A percentile compares a stretch with the other conserved stretches of the same genome.
Conservation (phyloP, 805 yeast species). For the Teunomyces funiuensis region DNA sequence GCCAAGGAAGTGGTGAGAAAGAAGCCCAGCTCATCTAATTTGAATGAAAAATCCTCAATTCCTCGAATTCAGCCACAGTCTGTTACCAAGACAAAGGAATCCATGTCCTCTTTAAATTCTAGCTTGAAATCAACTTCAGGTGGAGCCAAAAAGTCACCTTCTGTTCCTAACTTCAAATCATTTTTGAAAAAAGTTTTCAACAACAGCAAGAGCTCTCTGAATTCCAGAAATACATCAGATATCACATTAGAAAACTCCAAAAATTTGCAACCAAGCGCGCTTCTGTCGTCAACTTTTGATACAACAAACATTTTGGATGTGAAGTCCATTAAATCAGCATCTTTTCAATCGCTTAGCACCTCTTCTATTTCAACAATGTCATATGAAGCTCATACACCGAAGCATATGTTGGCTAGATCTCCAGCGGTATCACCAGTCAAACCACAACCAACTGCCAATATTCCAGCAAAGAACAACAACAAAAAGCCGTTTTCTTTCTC, state of each 20-base stretch:
- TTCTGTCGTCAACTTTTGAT: background rate
- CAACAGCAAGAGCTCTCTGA: background rate
- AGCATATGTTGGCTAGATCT: background rate
- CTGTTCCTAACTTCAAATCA: constrained; percentile 14
- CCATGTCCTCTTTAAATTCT: background rate
- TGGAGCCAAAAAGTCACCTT: background rate
- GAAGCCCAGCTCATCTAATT: background rate
- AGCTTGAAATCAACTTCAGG: background rate
- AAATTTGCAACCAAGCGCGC: background rate
- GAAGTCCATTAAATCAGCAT: constrained; percentile 4
- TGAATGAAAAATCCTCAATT: background rate
- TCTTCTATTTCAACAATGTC: background rate
- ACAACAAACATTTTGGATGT: constrained; percentile 1
- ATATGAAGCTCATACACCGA: background rate
- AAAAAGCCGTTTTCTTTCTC: constrained; percentile 8
- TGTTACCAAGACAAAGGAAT: background rate
- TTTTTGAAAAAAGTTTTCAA: constrained; percentile 15
- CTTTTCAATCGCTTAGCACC: constrained; percentile 6
- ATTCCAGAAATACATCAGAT: background rate
- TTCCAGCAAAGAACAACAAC: background rate
- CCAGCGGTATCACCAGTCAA: constrained; percentile 2
- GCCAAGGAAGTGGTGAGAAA: background rate
- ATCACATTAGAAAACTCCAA: background rate
- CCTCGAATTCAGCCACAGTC: background rate
- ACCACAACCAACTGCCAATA: background rate